Conservation (phyloP, 108 stramenopile genomes). For the Nitzschia sp. region DNA sequence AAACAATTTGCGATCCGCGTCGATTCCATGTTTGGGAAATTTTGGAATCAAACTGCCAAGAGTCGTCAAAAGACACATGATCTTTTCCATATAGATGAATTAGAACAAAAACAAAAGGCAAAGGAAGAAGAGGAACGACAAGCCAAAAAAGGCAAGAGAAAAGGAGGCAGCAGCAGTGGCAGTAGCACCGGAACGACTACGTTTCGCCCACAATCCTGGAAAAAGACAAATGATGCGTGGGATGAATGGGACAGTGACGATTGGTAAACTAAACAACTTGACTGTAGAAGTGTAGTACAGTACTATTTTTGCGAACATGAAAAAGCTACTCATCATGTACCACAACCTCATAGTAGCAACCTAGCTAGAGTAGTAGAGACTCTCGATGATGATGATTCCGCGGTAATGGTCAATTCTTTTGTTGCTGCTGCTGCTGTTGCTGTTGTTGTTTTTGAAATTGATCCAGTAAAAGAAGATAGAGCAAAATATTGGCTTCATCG, state of each 20-base stretch:
- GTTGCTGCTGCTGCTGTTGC: too few species aligned
- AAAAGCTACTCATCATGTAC: too few species aligned
- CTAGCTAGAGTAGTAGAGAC: too few species aligned
- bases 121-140: not conserved
- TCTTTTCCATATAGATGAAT: not conserved
- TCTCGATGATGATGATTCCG: too few species aligned
- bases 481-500: constrained; percentile 28
- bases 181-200: not conserved
- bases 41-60: constrained; percentile 6
- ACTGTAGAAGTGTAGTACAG: too few species aligned
- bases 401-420: too few species aligned
- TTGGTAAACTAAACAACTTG: constrained; percentile 1
- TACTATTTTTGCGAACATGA: too few species aligned
- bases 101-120: not conserved
- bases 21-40: not conserved
- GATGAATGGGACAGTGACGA: constrained; percentile 4
- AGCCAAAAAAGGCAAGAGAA: not conserved
- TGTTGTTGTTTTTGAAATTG: not conserved
- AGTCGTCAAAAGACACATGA: not conserved
- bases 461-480: constrained; percentile 3
- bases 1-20: not conserved
- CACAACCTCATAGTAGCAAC: too few species aligned
- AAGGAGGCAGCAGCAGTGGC: not conserved
- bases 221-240: constrained; percentile 10
- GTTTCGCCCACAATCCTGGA: constrained; percentile 3